These are phyloP conservation scores for Sergeia podlipaevii DNA, from an alignment of 208 protist genomes.

Conservation along the genomic window DNA sequence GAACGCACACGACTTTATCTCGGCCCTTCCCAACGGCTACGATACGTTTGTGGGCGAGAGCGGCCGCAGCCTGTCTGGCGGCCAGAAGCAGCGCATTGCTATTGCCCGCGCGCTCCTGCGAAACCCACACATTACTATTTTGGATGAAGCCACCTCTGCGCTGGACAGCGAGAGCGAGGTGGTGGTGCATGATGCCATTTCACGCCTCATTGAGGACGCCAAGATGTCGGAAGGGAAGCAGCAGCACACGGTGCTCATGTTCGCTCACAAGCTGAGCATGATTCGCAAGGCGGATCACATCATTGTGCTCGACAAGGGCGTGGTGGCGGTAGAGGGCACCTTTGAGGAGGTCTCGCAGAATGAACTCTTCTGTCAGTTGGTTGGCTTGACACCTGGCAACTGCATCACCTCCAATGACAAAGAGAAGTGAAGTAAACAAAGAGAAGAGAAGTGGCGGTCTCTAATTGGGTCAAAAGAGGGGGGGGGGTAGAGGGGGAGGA, in stretches of 20 bases:
- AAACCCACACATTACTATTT: conserved; percentile 82
- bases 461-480: too few species aligned
- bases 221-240: conserved; percentile 30
- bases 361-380: conserved; percentile 62
- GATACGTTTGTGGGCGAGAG: conserved; percentile 88
- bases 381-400: conserved; percentile 41
- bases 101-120: conserved; percentile 90
- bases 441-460: too few species aligned
- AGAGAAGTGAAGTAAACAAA: too few species aligned
- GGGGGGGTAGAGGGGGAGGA: background rate
- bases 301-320: conserved; percentile 81
- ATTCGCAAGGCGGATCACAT: conserved; percentile 86
- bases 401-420: too few species aligned
- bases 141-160: conserved; percentile 93
- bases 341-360: conserved; percentile 61
- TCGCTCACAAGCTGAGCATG: conserved; percentile 88
- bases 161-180: conserved; percentile 90
- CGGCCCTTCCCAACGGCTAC: conserved; percentile 80
- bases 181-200: conserved; percentile 86
- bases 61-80: conserved; percentile 86
- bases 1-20: conserved; percentile 92
- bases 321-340: conserved; percentile 60
- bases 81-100: conserved; percentile 94
- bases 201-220: conserved; percentile 62
- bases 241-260: conserved; percentile 78